Evolutionary conservation across 768 basidiomycete species (phyloP).

Genomic region (Psilocybe tampanensis): DNA sequence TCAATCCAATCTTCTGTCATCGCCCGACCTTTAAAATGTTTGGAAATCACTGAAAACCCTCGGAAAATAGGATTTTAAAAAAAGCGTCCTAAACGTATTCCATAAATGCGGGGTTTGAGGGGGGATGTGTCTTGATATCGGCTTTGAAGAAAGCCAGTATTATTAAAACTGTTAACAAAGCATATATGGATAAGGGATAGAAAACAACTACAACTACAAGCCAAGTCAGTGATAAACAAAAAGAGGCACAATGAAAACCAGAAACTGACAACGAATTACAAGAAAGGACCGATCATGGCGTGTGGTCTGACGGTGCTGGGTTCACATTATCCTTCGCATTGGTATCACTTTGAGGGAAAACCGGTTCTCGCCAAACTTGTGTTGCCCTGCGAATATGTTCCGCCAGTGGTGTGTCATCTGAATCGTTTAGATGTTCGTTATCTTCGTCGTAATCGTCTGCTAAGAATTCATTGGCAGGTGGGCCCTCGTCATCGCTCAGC

Average conservation of each 20-base stretch:
- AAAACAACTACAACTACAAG: neutral
- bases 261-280: neutral
- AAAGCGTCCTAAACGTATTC: too few relatives aligned
- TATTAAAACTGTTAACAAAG: too few relatives aligned
- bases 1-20: too few relatives aligned
- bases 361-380: conserved; percentile 29
- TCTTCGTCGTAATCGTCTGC: conserved; percentile 62
- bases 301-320: neutral
- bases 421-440: conserved; percentile 29
- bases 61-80: too few relatives aligned
- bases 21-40: too few relatives aligned
- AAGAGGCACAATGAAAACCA: neutral
- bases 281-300: neutral
- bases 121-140: too few relatives aligned
- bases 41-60: too few relatives aligned
- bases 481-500: conserved; percentile 71
- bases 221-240: neutral
- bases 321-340: conserved; percentile 2
- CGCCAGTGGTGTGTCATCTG: conserved; percentile 28
- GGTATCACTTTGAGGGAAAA: conserved; percentile 7
- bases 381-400: conserved; percentile 28
- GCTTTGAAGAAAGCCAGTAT: too few relatives aligned
- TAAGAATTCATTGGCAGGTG: conserved; percentile 68
- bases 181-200: neutral
- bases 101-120: too few relatives aligned